Conservation (phyloP, 805 yeast species). For the Candida pseudofarinosa region DNA sequence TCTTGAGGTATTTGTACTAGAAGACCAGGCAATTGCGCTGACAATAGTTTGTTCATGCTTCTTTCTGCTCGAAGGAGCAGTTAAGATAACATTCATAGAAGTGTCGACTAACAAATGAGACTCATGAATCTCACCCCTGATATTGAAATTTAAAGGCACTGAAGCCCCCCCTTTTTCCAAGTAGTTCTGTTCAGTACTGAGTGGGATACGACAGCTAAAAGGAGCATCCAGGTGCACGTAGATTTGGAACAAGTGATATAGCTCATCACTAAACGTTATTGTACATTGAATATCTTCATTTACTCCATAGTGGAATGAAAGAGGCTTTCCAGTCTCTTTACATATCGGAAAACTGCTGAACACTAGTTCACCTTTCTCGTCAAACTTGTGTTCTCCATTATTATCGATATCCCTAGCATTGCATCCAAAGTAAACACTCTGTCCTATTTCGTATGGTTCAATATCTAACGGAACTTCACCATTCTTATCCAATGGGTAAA, state of each 20-base stretch:
- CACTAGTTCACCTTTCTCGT: slow-evolving; percentile 53
- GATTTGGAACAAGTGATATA: slow-evolving; percentile 68
- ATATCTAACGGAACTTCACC: slow-evolving; percentile 33
- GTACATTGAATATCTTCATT: slow-evolving; percentile 58
- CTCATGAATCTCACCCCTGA: slow-evolving; percentile 64
- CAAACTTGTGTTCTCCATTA: slow-evolving; percentile 72
- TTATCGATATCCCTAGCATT: slow-evolving; percentile 64
- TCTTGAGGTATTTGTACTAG: slow-evolving; percentile 59
- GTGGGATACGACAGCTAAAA: slow-evolving; percentile 61
- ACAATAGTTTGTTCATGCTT: slow-evolving; percentile 40
- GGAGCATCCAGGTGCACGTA: slow-evolving; percentile 78
- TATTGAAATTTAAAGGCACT: slow-evolving; percentile 58
- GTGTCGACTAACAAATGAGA: slow-evolving; percentile 67
- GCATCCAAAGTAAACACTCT: slow-evolving; percentile 51
- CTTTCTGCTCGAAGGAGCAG: slow-evolving; percentile 29
- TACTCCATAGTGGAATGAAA: slow-evolving; percentile 49
- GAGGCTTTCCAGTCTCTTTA: slow-evolving; percentile 59
- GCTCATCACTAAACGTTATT: slow-evolving; percentile 55
- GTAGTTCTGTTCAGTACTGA: slow-evolving; percentile 40
- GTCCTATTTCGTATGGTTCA: slow-evolving; percentile 36
- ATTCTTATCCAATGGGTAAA: slow-evolving; percentile 32
- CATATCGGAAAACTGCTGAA: slow-evolving; percentile 60
- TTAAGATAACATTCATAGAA: slow-evolving; percentile 48
- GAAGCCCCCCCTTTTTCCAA: slow-evolving; percentile 42
- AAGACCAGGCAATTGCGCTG: slow-evolving; percentile 54